phyloP scores from a whole-genome alignment of 2,329 filamentous ascomycete genomes.

The Neofusicoccum parvum region DNA sequence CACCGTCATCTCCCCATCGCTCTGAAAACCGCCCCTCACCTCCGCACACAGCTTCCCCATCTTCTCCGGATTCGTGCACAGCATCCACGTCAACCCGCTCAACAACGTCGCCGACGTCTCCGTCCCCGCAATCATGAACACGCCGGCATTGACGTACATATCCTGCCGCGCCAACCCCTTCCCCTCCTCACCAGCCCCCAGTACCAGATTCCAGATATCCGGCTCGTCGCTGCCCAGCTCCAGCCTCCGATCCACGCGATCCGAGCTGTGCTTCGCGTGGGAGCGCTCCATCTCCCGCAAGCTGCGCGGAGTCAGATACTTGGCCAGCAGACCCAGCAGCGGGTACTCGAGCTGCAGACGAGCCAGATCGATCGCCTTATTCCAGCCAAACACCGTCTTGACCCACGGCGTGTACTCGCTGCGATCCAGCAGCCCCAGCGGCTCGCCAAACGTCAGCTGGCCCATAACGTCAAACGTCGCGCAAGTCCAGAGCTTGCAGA shows the following conservation, averaged over 20 bases:
- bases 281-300: background rate
- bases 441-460: constrained; percentile 36
- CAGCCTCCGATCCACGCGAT: constrained; percentile 30
- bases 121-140: constrained; percentile 47
- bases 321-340: background rate
- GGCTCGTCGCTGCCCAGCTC: constrained; percentile 19
- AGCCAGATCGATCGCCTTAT: constrained; percentile 21
- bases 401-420: constrained; percentile 38
- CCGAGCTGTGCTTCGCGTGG: background rate
- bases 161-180: background rate
- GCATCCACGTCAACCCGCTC: constrained; percentile 39
- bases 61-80: constrained; percentile 27
- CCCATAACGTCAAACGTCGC: constrained; percentile 39
- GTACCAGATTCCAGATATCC: constrained; percentile 47
- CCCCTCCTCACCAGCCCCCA: constrained; percentile 35
- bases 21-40: background rate
- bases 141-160: constrained; percentile 40
- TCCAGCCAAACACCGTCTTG: constrained; percentile 29
- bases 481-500: constrained; percentile 12
- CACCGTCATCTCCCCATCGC: background rate
- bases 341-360: background rate
- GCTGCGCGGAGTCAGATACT: background rate
- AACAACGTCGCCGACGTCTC: constrained; percentile 49
- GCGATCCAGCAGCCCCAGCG: constrained; percentile 34
- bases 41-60: background rate